Evolutionary conservation across 176 grass and related monocot species (phyloP), one percentile per base, ranked within the genome.

Genomic region (Phoenix dactylifera): DNA sequence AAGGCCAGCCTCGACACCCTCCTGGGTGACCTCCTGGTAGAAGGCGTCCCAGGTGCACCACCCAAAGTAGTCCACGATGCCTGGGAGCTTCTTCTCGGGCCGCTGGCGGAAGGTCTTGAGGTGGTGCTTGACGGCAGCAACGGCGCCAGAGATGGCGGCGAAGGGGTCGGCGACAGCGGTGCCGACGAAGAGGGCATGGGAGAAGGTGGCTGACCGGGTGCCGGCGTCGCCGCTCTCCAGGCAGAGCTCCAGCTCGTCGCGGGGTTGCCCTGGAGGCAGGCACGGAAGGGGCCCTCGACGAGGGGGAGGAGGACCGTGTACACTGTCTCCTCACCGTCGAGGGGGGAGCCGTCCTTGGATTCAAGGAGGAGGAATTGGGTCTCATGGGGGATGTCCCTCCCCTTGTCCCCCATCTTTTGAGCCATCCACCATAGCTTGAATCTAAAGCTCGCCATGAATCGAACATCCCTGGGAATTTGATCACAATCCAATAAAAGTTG

Each of bases 381-480:
- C 75, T 97, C 92, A 64, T 57, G 87, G 65, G 92, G 92, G n/a
- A 91, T 83, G 54, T 97, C 92, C 16, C 78, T 55, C 68, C 87
- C 92, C 23, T 64, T 75, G 2, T 68, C 57, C 15, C 92, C 92
- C 87, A 91, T 97, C 49, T 78, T 84, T 74, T 97, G 92, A 44
- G 92, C 65, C 92, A 97, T 97, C 92, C 87, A 97, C 92, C 92
- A 97, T 22, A 97, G 81, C 76, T 97, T 97, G 84, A 91, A 91
- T 26, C 92, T 77, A 69, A 97, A 97, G 73, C 80, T 85, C 35
- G 92, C 81, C 60, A 88, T 29, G 69, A 97, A 91, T 54, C 87
- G 81, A 57, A 85, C 72, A 10, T 61, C 81, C 49, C 87, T 96
- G 78, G 78, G 35, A 54, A 39, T 9, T 6, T 7, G 30, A 32